Conservation (phyloP, 257 asterid genomes). For the Capsicum rhomboideum region DNA sequence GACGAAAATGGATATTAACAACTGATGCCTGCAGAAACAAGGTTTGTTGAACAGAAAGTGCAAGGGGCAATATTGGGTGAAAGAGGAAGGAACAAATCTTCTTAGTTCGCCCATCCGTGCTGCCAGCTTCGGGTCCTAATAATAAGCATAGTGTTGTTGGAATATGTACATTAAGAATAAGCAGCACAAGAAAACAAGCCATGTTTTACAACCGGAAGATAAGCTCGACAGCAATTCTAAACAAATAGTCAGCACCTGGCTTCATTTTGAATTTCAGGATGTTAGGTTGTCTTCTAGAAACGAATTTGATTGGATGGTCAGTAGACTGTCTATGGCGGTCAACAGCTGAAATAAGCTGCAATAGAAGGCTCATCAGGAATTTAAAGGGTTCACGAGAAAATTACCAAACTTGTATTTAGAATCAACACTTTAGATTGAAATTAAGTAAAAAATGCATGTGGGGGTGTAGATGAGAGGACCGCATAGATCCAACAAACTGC, state of each 20-base stretch:
- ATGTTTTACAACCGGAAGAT: not conserved
- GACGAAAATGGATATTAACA: constrained; percentile 93
- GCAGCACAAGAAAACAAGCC: not conserved
- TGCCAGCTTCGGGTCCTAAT: constrained; percentile 84
- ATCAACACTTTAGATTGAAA: not conserved
- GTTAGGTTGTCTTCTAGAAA: constrained; percentile 70
- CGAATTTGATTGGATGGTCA: constrained; percentile 96
- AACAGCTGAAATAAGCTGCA: constrained; percentile 90
- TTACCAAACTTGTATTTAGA: not conserved
- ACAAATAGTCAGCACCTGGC: constrained; percentile 37
- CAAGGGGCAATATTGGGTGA: constrained; percentile 89
- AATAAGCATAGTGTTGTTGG: not conserved
- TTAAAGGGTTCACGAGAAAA: not conserved
- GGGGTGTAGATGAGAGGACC: not conserved
- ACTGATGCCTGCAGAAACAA: constrained; percentile 78
- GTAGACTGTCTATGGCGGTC: constrained; percentile 89
- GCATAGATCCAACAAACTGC: not conserved
- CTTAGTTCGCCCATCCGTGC: constrained; percentile 56
- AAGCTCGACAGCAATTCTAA: not conserved
- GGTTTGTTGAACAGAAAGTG: constrained; percentile 85
- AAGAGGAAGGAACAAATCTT: constrained; percentile 82
- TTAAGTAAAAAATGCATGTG: not conserved
- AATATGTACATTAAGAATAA: constrained; percentile 5
- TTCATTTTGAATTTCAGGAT: constrained; percentile 82
- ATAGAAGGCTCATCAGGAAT: not conserved